Base-by-base conservation (phyloP, 495 filamentous ascomycete genomes). In the Paragyromitra xinjiangensis region DNA sequence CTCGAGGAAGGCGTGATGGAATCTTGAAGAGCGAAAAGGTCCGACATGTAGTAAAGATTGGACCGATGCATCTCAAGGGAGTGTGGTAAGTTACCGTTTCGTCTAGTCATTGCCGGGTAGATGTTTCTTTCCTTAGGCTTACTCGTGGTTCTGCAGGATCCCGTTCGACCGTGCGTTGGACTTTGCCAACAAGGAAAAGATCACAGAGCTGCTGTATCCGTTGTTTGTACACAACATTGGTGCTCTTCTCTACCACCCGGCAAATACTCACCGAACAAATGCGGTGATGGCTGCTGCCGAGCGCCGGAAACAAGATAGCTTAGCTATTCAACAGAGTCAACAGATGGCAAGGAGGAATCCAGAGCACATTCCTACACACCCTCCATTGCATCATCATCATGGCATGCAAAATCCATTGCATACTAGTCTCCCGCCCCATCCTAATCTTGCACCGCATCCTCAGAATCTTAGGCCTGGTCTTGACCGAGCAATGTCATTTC, bases 161-260 rank as follows among this genome's bases (percentile, higher is more conserved):
- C 95, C 95, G 8, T 99, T 96, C 79, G 96, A 98, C 72, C 90
- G 96, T 66, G 95, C 95, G 1, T 85, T 99, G 53, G 95, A 99
- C 78, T 99, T 99, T 82, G 96, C 95, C 50, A 99, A 99, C 86
- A 98, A 97, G 87, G 95, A 99, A 84, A 98, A 98, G 85, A 99
- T 99, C 78, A 98, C 96, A 0, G 95, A 99, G 83, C 84, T 93
- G 12, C 83, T 99, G 70, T 99, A 99, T 85, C 95, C 95, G 34
- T 87, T 99, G 22, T 99, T 99, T 83, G 95, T 99, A 39, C 94
- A 98, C 83, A 97, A 98, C 84, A 98, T 99, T 81, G 93, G 95
- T 55, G 91, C 93, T 50, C 87, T 98, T 67, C 87, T 99, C 73
- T 98, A 98, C 83, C 95, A 98, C 81, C 95, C 95, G 0, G 92